Evolutionary conservation across 2,329 filamentous ascomycete genomes (phyloP), one percentile per base, ranked within the genome.

Genomic region (Dryadomyces quercivorus): DNA sequence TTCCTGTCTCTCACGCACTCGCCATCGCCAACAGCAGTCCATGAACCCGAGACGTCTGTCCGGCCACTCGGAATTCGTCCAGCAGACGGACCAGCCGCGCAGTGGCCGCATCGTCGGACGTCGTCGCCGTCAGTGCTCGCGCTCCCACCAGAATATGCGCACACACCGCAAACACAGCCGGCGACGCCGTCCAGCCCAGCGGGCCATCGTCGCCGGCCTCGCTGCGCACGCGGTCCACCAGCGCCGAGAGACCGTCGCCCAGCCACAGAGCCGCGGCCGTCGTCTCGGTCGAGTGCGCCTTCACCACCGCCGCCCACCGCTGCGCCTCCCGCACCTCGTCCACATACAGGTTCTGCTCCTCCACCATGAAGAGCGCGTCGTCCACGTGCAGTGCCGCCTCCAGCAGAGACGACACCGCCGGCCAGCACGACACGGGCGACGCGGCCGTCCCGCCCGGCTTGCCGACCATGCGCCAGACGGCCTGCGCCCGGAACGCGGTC

Each of bases 301-400:
- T 21, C 34, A 86, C 69, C 2, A 80, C 70, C 16, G 66, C 66
- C 0, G 75, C 69, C 89, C 90, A 96, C n/a, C 81, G 66, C 18
- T 75, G 70, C 3, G 82, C 75, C 66, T 96, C 91, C 50, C 82
- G 75, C 6, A 88, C 80, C 61, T 90, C 84, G 65, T 97, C 92
- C 51, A 92, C 73, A 66, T 88, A 97, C n/a, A 96, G 75, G 65
- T 98, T 98, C 65, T 95, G 90, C 66, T 94, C 91, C 69, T 98
- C 93, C 55, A 89, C 77, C 0, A 80, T 84, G 65, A 98, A 98
- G 0, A 98, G 77, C 3, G 83, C 75, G 58, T 82, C 79, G 63
- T 88, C 79, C 61, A 76, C 72, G 54, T 70, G 67, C 62, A 81
- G 65, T 4, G 77, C 75, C 9, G 64, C 58, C 3, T 63, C 57